Base-by-base conservation (phyloP, 345 rosid species). In the Salix arbutifolia region DNA sequence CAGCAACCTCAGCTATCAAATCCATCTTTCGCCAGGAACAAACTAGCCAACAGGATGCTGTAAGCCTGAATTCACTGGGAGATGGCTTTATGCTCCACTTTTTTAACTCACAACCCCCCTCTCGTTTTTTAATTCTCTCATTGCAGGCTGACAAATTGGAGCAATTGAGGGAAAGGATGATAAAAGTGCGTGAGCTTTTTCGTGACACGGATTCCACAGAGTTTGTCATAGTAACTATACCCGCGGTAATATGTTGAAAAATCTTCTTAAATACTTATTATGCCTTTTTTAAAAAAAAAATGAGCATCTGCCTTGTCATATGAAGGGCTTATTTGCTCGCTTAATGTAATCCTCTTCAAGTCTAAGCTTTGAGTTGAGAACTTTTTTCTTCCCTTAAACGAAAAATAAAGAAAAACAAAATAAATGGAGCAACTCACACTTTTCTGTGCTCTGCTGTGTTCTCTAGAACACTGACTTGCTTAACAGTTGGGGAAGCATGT, bases 1-100 rank as follows among this genome's bases (percentile, higher is more conserved):
- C 97, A 18, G 98, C 99, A 35, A 93, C 99, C 76, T 92, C 95
- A 81, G 97, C 99, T 23, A 92, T 96, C 85, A 96, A 93, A 88
- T 91, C 94, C 48, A 97, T 93, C 74, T 92, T 96, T 82, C 96
- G 99, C 53, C 92, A 90, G 81, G 97, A 88, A 80, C 88, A 81
- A 83, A 85, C 82, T 21, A 3, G 14, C 77, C 76, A 12, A 66
- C 87, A 81, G 78, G 82, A 90, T 90, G 83, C 93, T 75, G 97
- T 93, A 89, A 89, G 97, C 40, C 74, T 64, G 60, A 69, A 74
- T 66, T 61, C 61, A 67, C 79, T 71, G 35, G 70, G 46, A 69
- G 52, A 60, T 69, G 31, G 62, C 67, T 23, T 80, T 68, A 21
- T 71, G 74, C 31, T 74, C 26, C 44, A 3, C 71, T 8, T 10